Conservation (phyloP, 2,329 filamentous ascomycete species). For the Trichoderma cornu-damae region DNA sequence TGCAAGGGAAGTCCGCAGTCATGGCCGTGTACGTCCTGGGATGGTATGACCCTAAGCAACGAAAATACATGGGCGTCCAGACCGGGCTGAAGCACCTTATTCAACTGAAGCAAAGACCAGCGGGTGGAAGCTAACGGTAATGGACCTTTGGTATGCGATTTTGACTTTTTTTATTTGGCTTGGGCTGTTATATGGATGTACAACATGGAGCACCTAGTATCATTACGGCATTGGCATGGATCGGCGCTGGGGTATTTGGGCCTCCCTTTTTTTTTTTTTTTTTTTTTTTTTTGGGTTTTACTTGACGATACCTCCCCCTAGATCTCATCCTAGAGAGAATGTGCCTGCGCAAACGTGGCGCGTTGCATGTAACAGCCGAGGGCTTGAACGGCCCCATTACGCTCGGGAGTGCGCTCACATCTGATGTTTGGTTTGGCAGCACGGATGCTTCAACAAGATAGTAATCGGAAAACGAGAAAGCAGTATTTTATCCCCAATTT, state of each 20-base stretch:
- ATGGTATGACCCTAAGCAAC: slow-evolving; percentile 53
- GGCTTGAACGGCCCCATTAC: not conserved
- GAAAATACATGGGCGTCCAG: slow-evolving; percentile 39
- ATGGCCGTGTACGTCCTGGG: slow-evolving; percentile 48
- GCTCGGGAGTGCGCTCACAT: not conserved
- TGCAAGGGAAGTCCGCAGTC: slow-evolving; percentile 42
- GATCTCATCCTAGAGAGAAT: slow-evolving; percentile 11
- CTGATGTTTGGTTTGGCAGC: not conserved
- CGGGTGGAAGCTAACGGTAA: slow-evolving; percentile 25
- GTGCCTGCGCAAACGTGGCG: not conserved
- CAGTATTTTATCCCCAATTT: not conserved
- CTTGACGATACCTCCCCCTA: slow-evolving; percentile 15
- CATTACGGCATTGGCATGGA: slow-evolving; percentile 9
- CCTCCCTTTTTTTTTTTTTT: not conserved
- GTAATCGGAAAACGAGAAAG: not conserved
- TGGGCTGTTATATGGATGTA: slow-evolving; percentile 6
- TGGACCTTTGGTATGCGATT: not conserved
- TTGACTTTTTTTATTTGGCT: not conserved
- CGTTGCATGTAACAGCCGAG: not conserved
- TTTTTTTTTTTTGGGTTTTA: not conserved
- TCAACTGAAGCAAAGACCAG: slow-evolving; percentile 37
- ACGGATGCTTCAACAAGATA: not conserved
- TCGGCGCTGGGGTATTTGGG: slow-evolving; percentile 8
- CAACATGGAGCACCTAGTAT: slow-evolving; percentile 6
- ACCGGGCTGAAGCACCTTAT: slow-evolving; percentile 42